These are phyloP conservation scores for Poa annua DNA, from an alignment of 176 grass and related monocot species.

Conservation along the genomic window DNA sequence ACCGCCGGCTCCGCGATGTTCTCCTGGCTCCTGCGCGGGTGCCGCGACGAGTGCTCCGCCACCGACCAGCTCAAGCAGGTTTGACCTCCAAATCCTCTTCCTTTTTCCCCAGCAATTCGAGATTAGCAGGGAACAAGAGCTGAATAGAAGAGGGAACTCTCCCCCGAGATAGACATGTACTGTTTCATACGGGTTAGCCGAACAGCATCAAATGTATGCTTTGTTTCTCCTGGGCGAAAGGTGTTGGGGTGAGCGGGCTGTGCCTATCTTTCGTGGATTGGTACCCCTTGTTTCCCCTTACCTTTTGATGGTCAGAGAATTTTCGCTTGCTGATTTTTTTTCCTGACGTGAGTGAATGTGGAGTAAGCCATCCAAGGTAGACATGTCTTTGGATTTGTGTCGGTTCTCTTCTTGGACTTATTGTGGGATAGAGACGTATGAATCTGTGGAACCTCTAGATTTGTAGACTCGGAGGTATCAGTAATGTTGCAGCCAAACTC, in stretches of 20 bases:
- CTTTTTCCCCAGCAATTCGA: neutral
- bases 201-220: neutral
- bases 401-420: neutral
- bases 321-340: neutral
- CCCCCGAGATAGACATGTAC: neutral
- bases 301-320: neutral
- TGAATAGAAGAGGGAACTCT: neutral
- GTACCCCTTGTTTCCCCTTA: neutral
- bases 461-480: neutral
- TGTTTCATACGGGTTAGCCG: neutral
- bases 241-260: neutral
- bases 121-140: neutral
- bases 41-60: slow-evolving; percentile 55
- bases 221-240: neutral
- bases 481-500: neutral
- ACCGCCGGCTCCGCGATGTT: slow-evolving; percentile 43
- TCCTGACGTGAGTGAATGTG: neutral
- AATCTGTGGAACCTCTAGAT: slow-evolving; percentile 5
- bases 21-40: slow-evolving; percentile 54
- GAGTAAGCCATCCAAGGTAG: neutral
- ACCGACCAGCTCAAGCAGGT: slow-evolving; percentile 69
- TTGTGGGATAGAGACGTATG: neutral
- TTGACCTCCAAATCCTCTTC: neutral
- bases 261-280: slow-evolving; percentile 3
- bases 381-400: neutral